These are phyloP conservation scores for Phialemonium atrogriseum DNA, from an alignment of 2,329 filamentous ascomycete species.

Conservation along the genomic window DNA sequence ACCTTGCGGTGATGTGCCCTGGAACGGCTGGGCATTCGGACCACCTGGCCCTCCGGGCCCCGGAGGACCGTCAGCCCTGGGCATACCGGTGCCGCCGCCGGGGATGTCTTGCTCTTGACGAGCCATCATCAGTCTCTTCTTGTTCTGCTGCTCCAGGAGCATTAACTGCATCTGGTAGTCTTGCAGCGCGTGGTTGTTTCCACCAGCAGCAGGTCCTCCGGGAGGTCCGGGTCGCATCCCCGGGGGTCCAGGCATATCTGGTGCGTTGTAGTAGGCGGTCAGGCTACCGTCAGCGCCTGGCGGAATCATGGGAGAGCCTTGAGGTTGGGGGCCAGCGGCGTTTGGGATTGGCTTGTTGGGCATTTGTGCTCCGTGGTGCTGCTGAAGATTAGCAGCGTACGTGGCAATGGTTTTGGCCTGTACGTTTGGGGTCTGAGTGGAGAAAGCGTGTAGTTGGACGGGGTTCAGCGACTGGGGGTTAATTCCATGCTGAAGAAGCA, in stretches of 20 bases:
- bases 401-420: constrained; percentile 81
- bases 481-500: constrained; percentile 63
- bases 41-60: constrained; percentile 42
- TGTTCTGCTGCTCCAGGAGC: constrained; percentile 80
- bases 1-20: constrained; percentile 62
- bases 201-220: constrained; percentile 37
- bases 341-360: constrained; percentile 74
- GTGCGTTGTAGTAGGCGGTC: constrained; percentile 55
- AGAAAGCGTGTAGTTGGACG: constrained; percentile 64
- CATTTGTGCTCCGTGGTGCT: constrained; percentile 75
- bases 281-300: constrained; percentile 58
- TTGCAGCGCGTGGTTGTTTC: constrained; percentile 72
- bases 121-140: constrained; percentile 78
- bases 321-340: constrained; percentile 60
- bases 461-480: constrained; percentile 64
- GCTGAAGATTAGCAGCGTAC: constrained; percentile 76
- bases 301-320: constrained; percentile 76
- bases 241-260: constrained; percentile 48
- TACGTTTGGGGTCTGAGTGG: constrained; percentile 45
- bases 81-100: constrained; percentile 34
- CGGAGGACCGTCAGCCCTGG: constrained; percentile 42
- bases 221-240: constrained; percentile 50
- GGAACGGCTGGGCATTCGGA: constrained; percentile 55
- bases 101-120: constrained; percentile 66
- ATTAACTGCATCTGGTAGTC: constrained; percentile 89